phyloP scores from a whole-genome alignment of 2,329 filamentous ascomycete species.

The Cladosporium austrohemisphaericum region DNA sequence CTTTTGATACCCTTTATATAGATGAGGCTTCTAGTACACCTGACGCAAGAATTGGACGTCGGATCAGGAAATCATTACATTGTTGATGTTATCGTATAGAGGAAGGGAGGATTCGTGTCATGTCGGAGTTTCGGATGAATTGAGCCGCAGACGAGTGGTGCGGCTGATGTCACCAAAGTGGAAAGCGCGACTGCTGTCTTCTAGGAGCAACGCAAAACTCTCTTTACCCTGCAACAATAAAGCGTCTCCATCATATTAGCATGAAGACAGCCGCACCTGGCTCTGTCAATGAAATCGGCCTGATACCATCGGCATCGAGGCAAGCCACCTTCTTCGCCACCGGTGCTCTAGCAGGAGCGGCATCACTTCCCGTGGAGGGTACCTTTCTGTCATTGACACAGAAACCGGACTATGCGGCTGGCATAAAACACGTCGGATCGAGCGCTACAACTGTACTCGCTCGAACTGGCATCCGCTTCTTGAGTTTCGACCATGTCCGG shows the following conservation, averaged over 20 bases:
- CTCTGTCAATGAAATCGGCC: too few species aligned
- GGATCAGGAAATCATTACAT: too few species aligned
- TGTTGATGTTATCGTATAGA: too few species aligned
- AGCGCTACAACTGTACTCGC: conserved; percentile 5
- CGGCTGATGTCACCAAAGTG: too few species aligned
- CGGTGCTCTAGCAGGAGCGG: conserved; percentile 17
- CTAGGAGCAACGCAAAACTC: not conserved
- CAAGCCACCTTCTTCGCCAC: conserved; percentile 18
- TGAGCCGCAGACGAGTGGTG: too few species aligned
- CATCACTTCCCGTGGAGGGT: conserved; percentile 17
- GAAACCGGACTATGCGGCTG: not conserved
- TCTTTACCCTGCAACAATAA: not conserved
- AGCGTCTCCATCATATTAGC: not conserved
- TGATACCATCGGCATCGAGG: conserved; percentile 14
- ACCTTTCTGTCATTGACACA: not conserved
- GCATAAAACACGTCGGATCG: not conserved
- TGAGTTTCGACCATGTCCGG: conserved; percentile 17
- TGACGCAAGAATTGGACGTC: too few species aligned
- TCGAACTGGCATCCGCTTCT: conserved; percentile 18
- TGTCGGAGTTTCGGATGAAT: too few species aligned
- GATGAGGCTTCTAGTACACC: too few species aligned
- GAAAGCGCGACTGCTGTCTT: too few species aligned
- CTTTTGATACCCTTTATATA: too few species aligned
- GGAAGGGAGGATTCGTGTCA: too few species aligned
- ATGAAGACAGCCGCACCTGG: not conserved